Evolutionary conservation across 164 flowering plant species (phyloP), one percentile per base, ranked within the genome.

Genomic region (Saururus chinensis): DNA sequence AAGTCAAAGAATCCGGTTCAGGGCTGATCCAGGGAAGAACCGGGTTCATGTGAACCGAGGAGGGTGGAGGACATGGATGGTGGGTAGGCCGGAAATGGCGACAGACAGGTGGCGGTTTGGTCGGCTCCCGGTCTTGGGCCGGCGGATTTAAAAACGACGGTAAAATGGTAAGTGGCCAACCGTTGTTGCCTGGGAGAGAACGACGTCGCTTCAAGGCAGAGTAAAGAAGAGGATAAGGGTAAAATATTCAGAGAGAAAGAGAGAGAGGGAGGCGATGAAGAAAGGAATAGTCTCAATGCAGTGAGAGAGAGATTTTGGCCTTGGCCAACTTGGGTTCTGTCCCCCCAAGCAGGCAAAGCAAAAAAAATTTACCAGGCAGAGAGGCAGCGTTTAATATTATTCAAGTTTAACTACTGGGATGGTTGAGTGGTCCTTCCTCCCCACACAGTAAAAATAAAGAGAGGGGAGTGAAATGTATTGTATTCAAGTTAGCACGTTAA

Each of bases 161-260:
- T 52, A n/a, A 53, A 57, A 21, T 45, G 35, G 49, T 63, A 57
- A 77, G 74, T 77, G 80, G 80, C 77, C 72, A 77, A 77, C 80
- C 73, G 56, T 54, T 68, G 60, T 60, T 54, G 71, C 73, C 68
- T 73, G 60, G 77, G 77, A 74, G 77, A 71, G 71, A 76, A 64
- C 80, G 63, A 74, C 80, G 75, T 73, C 57, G 60, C 69, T 56
- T 63, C 16, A 21, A 9, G 66, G 68, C 54, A 61, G 73, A 70
- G 72, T 76, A 54, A 70, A 73, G 40, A 63, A 45, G 26, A 67
- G 59, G 59, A n/a, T 62, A 68, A 14, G 35, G 41, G 0, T 25
- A 16, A 42, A 24, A 13, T 22, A 60, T 20, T 30, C 45, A 51
- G 41, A 37, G 23, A 56, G 9, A 49, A 40, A 52, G 42, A 40